Evolutionary conservation across 2,329 filamentous ascomycete species (phyloP).

Genomic region (Xenoacremonium recifei): DNA sequence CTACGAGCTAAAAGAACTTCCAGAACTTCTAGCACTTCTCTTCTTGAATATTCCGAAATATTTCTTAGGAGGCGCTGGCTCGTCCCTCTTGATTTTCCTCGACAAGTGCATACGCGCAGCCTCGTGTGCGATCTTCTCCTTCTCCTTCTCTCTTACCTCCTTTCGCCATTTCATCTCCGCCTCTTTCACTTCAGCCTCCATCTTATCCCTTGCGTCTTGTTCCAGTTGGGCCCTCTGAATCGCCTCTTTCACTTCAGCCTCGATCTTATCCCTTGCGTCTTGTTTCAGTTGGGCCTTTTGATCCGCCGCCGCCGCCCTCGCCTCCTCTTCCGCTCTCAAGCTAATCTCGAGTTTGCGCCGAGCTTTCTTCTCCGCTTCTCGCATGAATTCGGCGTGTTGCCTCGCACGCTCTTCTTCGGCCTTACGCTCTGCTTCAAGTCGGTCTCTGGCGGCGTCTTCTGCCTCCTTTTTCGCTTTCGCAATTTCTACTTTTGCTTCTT

Average conservation of each 20-base stretch:
- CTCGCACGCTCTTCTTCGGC: slow-evolving; percentile 28
- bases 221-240: slow-evolving; percentile 40
- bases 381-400: slow-evolving; percentile 46
- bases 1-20: too few relatives aligned
- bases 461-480: slow-evolving; percentile 28
- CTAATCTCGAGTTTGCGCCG: slow-evolving; percentile 46
- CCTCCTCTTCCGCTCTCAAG: slow-evolving; percentile 43
- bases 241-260: slow-evolving; percentile 38
- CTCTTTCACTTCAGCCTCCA: slow-evolving; percentile 58
- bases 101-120: too few relatives aligned
- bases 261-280: slow-evolving; percentile 45
- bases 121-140: slow-evolving; percentile 58
- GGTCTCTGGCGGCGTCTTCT: slow-evolving; percentile 43
- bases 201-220: slow-evolving; percentile 51
- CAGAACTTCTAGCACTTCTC: too few relatives aligned
- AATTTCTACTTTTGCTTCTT: slow-evolving; percentile 37
- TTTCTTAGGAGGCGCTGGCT: too few relatives aligned
- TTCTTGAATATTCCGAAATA: too few relatives aligned
- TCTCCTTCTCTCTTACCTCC: slow-evolving; percentile 47
- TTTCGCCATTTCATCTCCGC: slow-evolving; percentile 56
- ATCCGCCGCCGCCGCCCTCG: slow-evolving; percentile 45
- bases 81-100: too few relatives aligned
- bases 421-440: slow-evolving; percentile 39
- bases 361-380: slow-evolving; percentile 44
- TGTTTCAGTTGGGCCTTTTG: slow-evolving; percentile 45